phyloP scores from a whole-genome alignment of 1,139 yeast genomes.

The Lodderomyces jiufengensis region DNA sequence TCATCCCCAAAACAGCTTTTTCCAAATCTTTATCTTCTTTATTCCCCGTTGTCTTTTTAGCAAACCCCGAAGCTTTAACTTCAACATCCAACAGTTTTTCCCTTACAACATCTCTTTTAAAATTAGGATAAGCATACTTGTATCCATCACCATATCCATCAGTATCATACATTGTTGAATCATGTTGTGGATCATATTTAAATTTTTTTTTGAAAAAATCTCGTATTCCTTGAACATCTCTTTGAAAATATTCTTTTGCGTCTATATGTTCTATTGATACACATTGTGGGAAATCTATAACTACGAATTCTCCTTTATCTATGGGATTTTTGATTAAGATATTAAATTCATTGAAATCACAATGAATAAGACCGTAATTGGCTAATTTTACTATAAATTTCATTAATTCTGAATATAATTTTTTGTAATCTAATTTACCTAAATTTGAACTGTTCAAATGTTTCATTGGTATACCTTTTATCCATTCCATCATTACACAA shows the following conservation, averaged over 20 bases:
- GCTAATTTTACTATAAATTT: constrained; percentile 78
- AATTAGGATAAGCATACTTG: constrained; percentile 75
- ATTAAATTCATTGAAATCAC: constrained; percentile 96
- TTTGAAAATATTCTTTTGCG: constrained; percentile 79
- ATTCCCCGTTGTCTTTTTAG: constrained; percentile 59
- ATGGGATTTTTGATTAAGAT: constrained; percentile 70
- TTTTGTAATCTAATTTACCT: constrained; percentile 48
- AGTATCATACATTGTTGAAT: constrained; percentile 64
- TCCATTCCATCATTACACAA: constrained; percentile 87
- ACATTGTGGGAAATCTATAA: constrained; percentile 98
- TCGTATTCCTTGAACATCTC: constrained; percentile 89
- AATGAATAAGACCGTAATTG: constrained; percentile 86
- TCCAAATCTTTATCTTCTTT: constrained; percentile 62
- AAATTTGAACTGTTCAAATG: constrained; percentile 36
- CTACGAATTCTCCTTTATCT: constrained; percentile 67
- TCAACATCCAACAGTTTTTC: constrained; percentile 68
- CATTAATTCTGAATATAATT: constrained; percentile 83
- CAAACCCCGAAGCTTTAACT: constrained; percentile 89
- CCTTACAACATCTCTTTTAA: constrained; percentile 71
- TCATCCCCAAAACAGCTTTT: constrained; percentile 65
- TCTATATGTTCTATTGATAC: constrained; percentile 87
- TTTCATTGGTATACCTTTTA: constrained; percentile 87
- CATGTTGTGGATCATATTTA: constrained; percentile 64
- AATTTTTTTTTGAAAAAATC: constrained; percentile 78
- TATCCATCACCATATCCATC: constrained; percentile 81